Base-by-base conservation (phyloP, 495 filamentous ascomycete species). In the Penicillium coffeae region DNA sequence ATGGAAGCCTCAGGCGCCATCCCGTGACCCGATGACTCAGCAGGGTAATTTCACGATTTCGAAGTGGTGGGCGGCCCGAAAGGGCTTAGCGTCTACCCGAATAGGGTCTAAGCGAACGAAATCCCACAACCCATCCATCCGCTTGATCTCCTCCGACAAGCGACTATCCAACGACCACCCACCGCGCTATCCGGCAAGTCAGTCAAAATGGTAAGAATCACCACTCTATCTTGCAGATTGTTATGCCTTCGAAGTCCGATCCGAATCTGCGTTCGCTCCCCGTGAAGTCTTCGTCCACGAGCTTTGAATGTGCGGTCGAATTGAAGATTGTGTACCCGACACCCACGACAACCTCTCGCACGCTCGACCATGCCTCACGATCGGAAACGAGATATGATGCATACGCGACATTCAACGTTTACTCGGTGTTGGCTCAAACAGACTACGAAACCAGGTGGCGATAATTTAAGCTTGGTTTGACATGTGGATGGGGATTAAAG, bases 181-280 rank as follows among this genome's bases (percentile, higher is more conserved):
- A 68, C 56, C 64, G 60, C 63, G 63, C 67, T 63, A 71, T 63
- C 68, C 68, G 68, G 66, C 66, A 73, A 77, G 62, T 71, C 69
- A 72, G 71, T 76, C 71, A 81, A 79, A 71, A 81, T 81, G 78
- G 78, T 81, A 75, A 80, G 78, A 50, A 40, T 41, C 21, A 47
- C 37, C 41, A 48, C 37, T 58, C 43, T 38, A 46, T 63, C 40
- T 34, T 56, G 32, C 48, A 56, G 41, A 27, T 45, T 59, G 45
- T 48, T 54, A 48, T 55, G 30, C 38, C 44, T 54, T 68, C 55
- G 58, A 59, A 54, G 51, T 42, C 38, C 34, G 47, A 10, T 37
- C 35, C 45, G 51, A 51, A 50, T 21, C 47, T 47, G 18, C 21
- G 25, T 38, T 43, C 40, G 52, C 10, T 30, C 25, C 5, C 25